These are phyloP conservation scores for Rubia yunnanensis DNA, from an alignment of 257 asterid genomes.

Conservation along the genomic window DNA sequence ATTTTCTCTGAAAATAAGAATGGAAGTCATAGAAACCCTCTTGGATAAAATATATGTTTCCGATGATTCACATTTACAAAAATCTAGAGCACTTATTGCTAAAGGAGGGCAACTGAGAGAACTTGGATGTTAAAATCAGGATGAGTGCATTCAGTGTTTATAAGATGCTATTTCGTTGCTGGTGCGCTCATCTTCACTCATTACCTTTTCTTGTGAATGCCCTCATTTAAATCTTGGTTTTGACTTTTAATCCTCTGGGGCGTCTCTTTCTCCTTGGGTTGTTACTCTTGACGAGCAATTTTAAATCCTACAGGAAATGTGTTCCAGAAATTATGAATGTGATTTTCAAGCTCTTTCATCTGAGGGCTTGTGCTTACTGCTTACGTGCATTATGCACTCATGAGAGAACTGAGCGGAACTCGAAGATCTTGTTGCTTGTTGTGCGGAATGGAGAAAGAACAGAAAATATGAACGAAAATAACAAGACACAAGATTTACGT, in stretches of 20 bases:
- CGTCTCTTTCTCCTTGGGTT: neutral
- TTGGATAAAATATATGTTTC: conserved; percentile 49
- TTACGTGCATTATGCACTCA: conserved; percentile 57
- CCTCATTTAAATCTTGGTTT: neutral
- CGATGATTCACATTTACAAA: conserved; percentile 40
- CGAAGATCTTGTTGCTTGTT: conserved; percentile 41
- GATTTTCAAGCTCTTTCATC: conserved; percentile 44
- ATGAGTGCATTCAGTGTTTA: conserved; percentile 61
- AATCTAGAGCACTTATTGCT: conserved; percentile 53
- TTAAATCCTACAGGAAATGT: conserved; percentile 21
- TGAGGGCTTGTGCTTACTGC: conserved; percentile 55
- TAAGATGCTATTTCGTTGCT: conserved; percentile 56
- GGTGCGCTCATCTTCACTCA: conserved; percentile 33
- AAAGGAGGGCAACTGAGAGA: conserved; percentile 64
- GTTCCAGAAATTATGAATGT: conserved; percentile 32
- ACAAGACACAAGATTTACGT: no score
- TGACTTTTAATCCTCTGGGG: neutral
- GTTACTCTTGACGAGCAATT: conserved; percentile 12
- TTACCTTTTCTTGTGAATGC: conserved; percentile 1
- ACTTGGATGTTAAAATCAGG: conserved; percentile 35
- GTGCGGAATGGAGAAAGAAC: no score
- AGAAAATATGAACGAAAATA: no score
- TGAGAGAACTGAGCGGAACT: conserved; percentile 41
- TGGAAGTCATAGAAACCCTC: conserved; percentile 44
- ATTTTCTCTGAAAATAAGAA: conserved; percentile 46